Evolutionary conservation across 768 basidiomycete genomes (phyloP).

Genomic region (Leccinellum albellum): DNA sequence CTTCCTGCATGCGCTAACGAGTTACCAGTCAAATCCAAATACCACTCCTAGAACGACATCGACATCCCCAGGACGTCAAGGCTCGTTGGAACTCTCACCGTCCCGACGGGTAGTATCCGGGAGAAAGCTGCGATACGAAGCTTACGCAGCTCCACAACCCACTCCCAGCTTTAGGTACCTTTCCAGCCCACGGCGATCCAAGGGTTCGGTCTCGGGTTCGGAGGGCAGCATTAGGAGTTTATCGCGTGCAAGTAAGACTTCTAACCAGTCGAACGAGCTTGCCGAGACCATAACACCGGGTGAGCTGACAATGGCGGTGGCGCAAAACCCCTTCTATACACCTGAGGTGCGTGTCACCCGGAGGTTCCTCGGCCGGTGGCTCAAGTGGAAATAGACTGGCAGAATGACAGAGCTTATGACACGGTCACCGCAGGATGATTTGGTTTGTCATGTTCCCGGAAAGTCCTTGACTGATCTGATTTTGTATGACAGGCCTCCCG

Average conservation of each 20-base stretch:
- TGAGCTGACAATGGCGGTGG: slow-evolving; percentile 28
- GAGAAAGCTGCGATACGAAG: slow-evolving; percentile 61
- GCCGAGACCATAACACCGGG: slow-evolving; percentile 29
- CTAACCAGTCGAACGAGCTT: slow-evolving; percentile 25
- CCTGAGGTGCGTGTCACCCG: slow-evolving; percentile 17
- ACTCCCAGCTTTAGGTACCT: slow-evolving; percentile 41
- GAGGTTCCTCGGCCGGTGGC: background rate
- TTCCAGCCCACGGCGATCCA: slow-evolving; percentile 28
- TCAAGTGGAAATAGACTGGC: slow-evolving; percentile 13
- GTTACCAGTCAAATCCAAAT: slow-evolving; percentile 20
- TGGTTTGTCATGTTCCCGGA: slow-evolving; percentile 14
- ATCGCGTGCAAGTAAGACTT: slow-evolving; percentile 23
- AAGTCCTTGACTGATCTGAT: slow-evolving; percentile 11
- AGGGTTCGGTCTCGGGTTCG: slow-evolving; percentile 37
- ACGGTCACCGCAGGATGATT: slow-evolving; percentile 11
- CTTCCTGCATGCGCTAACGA: slow-evolving; percentile 52
- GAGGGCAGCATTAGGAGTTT: slow-evolving; percentile 31
- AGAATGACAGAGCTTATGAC: background rate
- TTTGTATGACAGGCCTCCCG: slow-evolving; percentile 28
- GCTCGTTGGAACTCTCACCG: slow-evolving; percentile 16
- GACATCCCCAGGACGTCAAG: slow-evolving; percentile 14
- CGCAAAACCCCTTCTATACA: slow-evolving; percentile 11
- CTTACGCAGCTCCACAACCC: slow-evolving; percentile 62
- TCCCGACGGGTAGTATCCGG: slow-evolving; percentile 29
- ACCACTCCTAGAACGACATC: background rate